Evolutionary conservation across 257 asterid genomes (phyloP).

Genomic region (Mitragyna speciosa): DNA sequence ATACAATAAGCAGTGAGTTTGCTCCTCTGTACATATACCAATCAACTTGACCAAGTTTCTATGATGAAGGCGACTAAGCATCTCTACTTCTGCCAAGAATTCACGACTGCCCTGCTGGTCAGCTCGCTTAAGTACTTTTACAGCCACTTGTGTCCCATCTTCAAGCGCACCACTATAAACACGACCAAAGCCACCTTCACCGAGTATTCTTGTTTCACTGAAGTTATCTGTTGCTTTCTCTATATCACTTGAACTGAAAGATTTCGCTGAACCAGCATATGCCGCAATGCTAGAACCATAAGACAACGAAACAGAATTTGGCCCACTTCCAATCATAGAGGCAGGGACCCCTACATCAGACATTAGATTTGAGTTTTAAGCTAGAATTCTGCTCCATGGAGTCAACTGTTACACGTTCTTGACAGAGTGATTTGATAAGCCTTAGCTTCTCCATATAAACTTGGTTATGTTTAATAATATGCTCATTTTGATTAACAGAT

Average conservation of each 20-base stretch:
- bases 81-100: slow-evolving; percentile 95
- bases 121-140: slow-evolving; percentile 82
- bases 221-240: slow-evolving; percentile 82
- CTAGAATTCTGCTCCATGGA: not conserved
- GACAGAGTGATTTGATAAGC: not conserved
- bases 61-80: slow-evolving; percentile 94
- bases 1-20: slow-evolving; percentile 72
- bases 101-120: slow-evolving; percentile 93
- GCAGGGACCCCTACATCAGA: slow-evolving; percentile 44
- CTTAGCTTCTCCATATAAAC: not conserved
- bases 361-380: not conserved
- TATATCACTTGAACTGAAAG: slow-evolving; percentile 61
- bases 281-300: slow-evolving; percentile 75
- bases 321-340: slow-evolving; percentile 58
- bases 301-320: slow-evolving; percentile 69
- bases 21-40: slow-evolving; percentile 85
- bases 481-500: not conserved
- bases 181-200: slow-evolving; percentile 97
- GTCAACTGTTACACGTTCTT: not conserved
- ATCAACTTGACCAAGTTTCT: slow-evolving; percentile 84
- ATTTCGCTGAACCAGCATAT: slow-evolving; percentile 76
- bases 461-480: not conserved
- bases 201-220: slow-evolving; percentile 64
- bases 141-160: slow-evolving; percentile 77
- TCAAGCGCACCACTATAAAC: slow-evolving; percentile 82